Base-by-base conservation (phyloP, 2,329 filamentous ascomycete species). In the Dactylellina parvicollis region DNA sequence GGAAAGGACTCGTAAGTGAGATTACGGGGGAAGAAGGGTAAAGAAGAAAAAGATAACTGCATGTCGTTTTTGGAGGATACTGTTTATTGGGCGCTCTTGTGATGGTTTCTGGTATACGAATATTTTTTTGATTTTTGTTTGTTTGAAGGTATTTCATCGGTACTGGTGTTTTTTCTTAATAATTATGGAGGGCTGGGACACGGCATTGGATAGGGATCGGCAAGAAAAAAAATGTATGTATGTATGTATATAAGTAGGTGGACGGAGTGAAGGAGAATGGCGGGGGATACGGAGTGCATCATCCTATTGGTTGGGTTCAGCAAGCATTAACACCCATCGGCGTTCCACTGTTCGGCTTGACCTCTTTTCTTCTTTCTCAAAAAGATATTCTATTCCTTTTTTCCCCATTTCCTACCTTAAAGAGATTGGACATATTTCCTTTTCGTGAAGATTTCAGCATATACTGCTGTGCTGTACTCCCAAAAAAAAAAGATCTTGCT, bases 21-120 rank as follows among this genome's bases (percentile, higher is more conserved):
- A 72, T 72, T 40, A 72, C 67, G 14, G 67, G 67, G 2, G 67
- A 72, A 24, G 67, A 72, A 34, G 67, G 67, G 4, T 72, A 20
- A 62, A 26, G n/a, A n/a, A n/a, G n/a, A n/a, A n/a, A n/a, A n/a
- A 55, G 26, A 46, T 44, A 30, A 42, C 12, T 18, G 38, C 28
- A 10, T 32, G 30, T 10, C 24, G 4, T 59, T 52, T 61, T 30
- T 50, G 46, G 12, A 12, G 18, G 10, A 18, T 5, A 7, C 7
- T 28, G 5, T 28, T 8, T 4, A 12, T 28, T 7, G 20, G 14
- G 9, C 8, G 22, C 4, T 14, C 12, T n/a, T 9, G 7, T 16
- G 56, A 30, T 42, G 44, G 59, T 62, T 40, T 34, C 10, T 28
- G n/a, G 40, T 42, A 42, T 64, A 10, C 32, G 50, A 18, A 49